Evolutionary conservation across 306 rosid genomes (phyloP), one percentile per base, ranked within the genome.

Genomic region (Ochetophila trinervis): DNA sequence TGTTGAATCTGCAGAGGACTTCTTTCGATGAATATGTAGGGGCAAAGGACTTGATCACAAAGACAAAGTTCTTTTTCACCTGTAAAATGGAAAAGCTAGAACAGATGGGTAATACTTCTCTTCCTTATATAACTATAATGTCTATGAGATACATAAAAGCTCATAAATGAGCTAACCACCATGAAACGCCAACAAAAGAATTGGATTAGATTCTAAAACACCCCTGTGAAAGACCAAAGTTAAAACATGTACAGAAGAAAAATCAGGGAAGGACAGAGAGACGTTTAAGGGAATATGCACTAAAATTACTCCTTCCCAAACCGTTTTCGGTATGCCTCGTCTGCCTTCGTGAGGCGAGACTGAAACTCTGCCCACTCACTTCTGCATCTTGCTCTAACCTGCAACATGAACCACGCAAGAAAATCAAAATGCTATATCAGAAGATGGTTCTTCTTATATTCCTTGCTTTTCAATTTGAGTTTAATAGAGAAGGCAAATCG

Each of bases 301-400:
- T 18, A 59, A 64, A 27, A 21, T 76, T 80, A 81, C 67, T 32
- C 71, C 68, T 77, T 64, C 36, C 80, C 76, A 57, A 20, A 59
- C 19, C 42, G 71, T 69, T 80, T 70, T 27, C 78, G 77, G 78
- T 79, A 90, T 19, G 63, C 65, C 70, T 76, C 82, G 73, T 93
- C 99, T 3, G 99, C 90, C 34, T 78, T 42, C 8, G 77, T 78
- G 57, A 93, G 82, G 66, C 99, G 97, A 67, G 82, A 36, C 68
- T 83, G 96, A 81, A 94, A 94, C 80, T 83, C 80, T 8, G 90
- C 87, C 99, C 99, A 94, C 82, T 94, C 99, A 30, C 59, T 86
- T 86, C 76, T 79, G 82, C 99, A 94, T 69, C 99, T 84, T 48
- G 70, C 70, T 90, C 87, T 84, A 9, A 94, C 99, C 99, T 94